A percentile compares a stretch with the other conserved stretches of the same genome.
These are phyloP conservation scores for Geranium rotundifolium DNA, from an alignment of 345 rosid species.

Conservation along the genomic window DNA sequence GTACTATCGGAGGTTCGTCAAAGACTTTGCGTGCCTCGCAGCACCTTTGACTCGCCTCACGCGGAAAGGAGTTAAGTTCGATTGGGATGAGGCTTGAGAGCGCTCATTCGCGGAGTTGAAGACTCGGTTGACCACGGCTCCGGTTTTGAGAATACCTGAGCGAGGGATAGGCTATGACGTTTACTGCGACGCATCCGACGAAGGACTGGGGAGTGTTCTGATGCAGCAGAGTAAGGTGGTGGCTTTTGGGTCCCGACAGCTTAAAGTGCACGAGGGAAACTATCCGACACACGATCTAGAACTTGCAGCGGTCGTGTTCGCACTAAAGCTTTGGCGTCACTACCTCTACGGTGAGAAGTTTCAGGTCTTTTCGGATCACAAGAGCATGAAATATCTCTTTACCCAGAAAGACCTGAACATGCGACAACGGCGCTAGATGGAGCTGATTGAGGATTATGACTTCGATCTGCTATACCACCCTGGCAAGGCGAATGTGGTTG, in stretches of 20 bases:
- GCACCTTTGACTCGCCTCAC: not conserved
- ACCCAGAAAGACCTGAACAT: no score
- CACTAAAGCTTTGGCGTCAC: conserved; percentile 1
- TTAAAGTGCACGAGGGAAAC: not conserved
- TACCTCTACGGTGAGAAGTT: no score
- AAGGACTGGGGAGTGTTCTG: not conserved
- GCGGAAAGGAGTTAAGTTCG: not conserved
- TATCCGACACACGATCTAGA: not conserved
- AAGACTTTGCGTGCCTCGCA: not conserved
- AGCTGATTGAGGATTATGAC: no score
- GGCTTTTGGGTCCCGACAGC: not conserved
- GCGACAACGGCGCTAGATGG: no score
- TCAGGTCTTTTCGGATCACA: no score
- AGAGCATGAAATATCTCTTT: no score
- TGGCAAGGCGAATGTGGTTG: no score
- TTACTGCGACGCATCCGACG: not conserved
- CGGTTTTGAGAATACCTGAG: not conserved
- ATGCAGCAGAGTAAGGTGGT: not conserved
- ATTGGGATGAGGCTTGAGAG: not conserved
- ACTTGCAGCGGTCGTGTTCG: not conserved
- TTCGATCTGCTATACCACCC: no score
- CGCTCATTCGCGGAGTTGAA: not conserved
- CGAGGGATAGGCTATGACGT: not conserved
- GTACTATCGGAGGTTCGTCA: not conserved
- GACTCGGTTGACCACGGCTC: not conserved